A percentile compares a stretch with the other conserved stretches of the same genome.
phyloP scores from a whole-genome alignment of 257 asterid species.

The Voacanga thouarsii region DNA sequence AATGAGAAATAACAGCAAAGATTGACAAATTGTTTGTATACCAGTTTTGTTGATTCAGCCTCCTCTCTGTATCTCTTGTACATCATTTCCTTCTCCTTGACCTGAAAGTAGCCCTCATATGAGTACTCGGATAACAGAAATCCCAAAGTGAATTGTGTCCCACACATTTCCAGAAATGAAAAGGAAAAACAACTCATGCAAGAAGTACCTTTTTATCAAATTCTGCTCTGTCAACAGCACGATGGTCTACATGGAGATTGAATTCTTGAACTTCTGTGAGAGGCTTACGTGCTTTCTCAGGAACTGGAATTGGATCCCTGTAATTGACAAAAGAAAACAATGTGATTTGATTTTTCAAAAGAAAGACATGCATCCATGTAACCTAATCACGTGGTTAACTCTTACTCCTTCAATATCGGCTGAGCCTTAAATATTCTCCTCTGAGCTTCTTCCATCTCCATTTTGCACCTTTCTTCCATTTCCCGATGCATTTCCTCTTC shows the following conservation, averaged over 20 bases:
- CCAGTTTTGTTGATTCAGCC: constrained; percentile 82
- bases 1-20: neutral
- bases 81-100: constrained; percentile 77
- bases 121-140: neutral
- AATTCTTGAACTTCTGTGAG: constrained; percentile 85
- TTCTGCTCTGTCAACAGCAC: constrained; percentile 81
- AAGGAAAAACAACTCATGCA: neutral
- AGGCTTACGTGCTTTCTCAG: constrained; percentile 67
- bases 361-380: neutral
- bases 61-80: constrained; percentile 89
- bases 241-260: constrained; percentile 60
- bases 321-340: neutral
- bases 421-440: constrained; percentile 85
- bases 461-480: constrained; percentile 71
- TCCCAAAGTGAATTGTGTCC: neutral
- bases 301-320: constrained; percentile 94
- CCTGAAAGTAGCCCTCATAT: constrained; percentile 35
- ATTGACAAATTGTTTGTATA: constrained; percentile 2
- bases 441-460: constrained; percentile 75
- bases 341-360: neutral
- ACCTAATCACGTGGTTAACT: neutral
- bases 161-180: neutral
- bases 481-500: constrained; percentile 87
- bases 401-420: constrained; percentile 78
- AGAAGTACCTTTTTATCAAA: constrained; percentile 74